Evolutionary conservation across 371 early-diverging fungal species (phyloP).

Genomic region (Mucor plumbeus): DNA sequence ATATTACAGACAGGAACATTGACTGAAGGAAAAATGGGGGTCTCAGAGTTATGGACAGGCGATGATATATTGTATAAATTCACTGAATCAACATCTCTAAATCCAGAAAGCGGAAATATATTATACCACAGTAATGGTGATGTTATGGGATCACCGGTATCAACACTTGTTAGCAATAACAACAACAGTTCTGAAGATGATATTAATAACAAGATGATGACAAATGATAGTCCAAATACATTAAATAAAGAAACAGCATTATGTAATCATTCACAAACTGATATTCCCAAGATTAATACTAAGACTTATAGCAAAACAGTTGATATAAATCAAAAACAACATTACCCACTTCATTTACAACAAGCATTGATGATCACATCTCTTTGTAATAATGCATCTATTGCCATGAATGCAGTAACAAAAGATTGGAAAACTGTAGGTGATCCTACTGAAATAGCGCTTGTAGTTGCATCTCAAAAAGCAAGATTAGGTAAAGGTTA

Average conservation of each 20-base stretch:
- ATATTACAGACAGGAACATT: constrained; percentile 60
- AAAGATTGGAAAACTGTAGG: constrained; percentile 18
- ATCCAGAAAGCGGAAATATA: neutral
- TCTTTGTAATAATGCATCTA: constrained; percentile 70
- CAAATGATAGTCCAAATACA: neutral
- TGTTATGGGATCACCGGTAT: neutral
- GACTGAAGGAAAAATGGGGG: constrained; percentile 44
- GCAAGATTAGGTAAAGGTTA: constrained; percentile 61
- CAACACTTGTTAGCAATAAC: neutral
- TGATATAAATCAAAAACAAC: constrained; percentile 30
- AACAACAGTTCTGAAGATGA: neutral
- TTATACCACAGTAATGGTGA: neutral
- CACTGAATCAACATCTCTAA: neutral
- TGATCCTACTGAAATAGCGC: constrained; percentile 55
- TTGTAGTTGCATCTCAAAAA: constrained; percentile 75
- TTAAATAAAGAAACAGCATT: neutral
- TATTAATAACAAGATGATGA: neutral
- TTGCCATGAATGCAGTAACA: constrained; percentile 60
- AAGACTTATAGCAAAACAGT: neutral
- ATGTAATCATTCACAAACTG: neutral
- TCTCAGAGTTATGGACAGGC: constrained; percentile 8
- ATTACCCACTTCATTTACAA: constrained; percentile 26
- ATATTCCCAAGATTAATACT: neutral
- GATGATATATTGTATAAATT: neutral
- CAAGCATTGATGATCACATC: constrained; percentile 40